Evolutionary conservation across 1,139 yeast genomes (phyloP), one percentile per base, ranked within the genome.

Genomic region (Magnusiomyces clavatus): DNA sequence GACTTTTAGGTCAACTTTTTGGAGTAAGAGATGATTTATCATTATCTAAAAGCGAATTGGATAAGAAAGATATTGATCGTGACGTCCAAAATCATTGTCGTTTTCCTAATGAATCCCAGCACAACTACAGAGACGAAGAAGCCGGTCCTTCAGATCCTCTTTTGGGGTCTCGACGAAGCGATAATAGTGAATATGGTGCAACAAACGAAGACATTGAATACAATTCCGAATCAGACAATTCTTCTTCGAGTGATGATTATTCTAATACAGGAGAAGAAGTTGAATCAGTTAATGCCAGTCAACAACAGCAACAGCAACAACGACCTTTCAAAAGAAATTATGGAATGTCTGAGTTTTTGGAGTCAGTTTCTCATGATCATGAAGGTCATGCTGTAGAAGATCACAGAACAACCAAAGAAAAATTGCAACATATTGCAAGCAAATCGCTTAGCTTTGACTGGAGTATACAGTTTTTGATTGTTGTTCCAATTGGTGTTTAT

Each of bases 401-500:
- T 11, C 56, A 50, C 39, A 36, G 42, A 19, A 43, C 51, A 6
- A 35, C 55, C 10, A 41, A 47, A 13, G 62, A 43, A 67, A 71
- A 57, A 17, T 43, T 52, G 6, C 46, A 42, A 48, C 57, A 52
- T 35, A 50, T 52, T 37, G 56, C 73, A 31, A 20, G 61, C 65
- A 75, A 76, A 51, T 74, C 78, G 6, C 74, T 75, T 55, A 75
- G 83, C 46, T 87, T 84, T 64, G 95, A 86, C 61, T 88, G 96
- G 96, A 75, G 83, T 8, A 60, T 86, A 29, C 96, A 88, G 66
- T 86, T 79, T 60, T 60, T 85, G 36, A 57, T 83, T 3, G 66
- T 83, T 37, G 86, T 83, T 6, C 95, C 96, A 4, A 49, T 85
- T n/a, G 72, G 82, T 0, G 70, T 81, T 1, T 74, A 77, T 46